Evolutionary conservation across 495 filamentous ascomycete species (phyloP).

Genomic region (Aspergillus biplanus): DNA sequence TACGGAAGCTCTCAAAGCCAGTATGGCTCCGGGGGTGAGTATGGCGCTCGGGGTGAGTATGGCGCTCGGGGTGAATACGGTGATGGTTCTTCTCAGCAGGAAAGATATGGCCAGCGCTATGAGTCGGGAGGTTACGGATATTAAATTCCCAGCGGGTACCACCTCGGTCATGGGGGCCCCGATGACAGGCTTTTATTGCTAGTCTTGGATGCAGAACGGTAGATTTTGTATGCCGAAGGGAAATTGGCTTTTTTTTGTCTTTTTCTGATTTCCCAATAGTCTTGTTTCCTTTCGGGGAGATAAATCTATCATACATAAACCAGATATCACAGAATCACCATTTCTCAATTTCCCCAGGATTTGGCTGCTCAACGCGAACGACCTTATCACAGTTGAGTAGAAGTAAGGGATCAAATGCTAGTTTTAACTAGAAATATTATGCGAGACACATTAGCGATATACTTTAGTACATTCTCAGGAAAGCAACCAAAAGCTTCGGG

Average conservation of each 20-base stretch:
- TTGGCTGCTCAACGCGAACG: constrained; percentile 51
- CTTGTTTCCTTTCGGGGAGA: neutral
- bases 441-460: constrained; percentile 22
- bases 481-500: neutral
- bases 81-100: constrained; percentile 9
- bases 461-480: neutral
- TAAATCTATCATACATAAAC: neutral
- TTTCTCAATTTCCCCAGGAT: constrained; percentile 43
- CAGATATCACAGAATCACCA: constrained; percentile 34
- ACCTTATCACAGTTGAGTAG: constrained; percentile 72
- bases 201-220: constrained; percentile 1
- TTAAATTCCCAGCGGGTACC: neutral
- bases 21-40: constrained; percentile 4
- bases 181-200: neutral
- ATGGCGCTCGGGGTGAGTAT: constrained; percentile 13
- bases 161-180: too few species aligned
- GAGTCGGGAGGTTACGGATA: constrained; percentile 23
- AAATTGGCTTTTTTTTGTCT: neutral
- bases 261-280: neutral
- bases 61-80: constrained; percentile 15
- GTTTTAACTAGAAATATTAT: constrained; percentile 55
- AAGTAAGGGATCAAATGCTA: constrained; percentile 66
- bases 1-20: neutral
- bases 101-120: constrained; percentile 17
- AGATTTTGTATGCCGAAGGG: neutral